Evolutionary conservation across 169 alveolate species (phyloP), one percentile per base, ranked within the genome.

Genomic region (Plasmodium fragile): DNA sequence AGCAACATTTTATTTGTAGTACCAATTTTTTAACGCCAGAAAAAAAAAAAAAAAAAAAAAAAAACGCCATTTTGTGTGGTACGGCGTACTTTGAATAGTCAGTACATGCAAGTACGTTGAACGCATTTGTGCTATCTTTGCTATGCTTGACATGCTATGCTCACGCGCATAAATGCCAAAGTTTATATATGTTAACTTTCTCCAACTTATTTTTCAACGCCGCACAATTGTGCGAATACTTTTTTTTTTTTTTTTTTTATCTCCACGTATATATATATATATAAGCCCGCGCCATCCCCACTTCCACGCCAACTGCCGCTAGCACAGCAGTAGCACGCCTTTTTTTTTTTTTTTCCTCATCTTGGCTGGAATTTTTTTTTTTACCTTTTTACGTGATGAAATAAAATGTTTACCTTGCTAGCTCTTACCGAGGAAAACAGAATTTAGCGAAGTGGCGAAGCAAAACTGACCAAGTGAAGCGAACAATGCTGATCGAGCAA

Each of bases 1-100:
- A 65, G 75, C 75, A 65, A 65, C 75, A 65, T 65, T 65, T 49
- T n/a, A n/a, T 49, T 65, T 28, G 75, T 65, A 65, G 41, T 65
- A 28, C 30, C 36, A 65, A 22, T 65, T 65, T 65, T 65, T 65
- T 22, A 65, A 65, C 41, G 32, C 75, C 16, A 22, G 13, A 22
- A 25, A 22, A 25, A 65, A 65, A 65, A 22, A 65, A 65, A 65
- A 65, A 65, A 22, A 65, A 65, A 65, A 65, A 65, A 59, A 59
- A 28, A 25, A 65, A 6, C 59, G 59, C 59, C 75, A 65, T 25
- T 65, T 65, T 65, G 30, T 65, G n/a, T 65, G 36, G 75, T 65
- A 65, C 75, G 39, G 36, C 75, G 11, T 28, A 39, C 36, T n/a
- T n/a, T 49, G 59, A 49, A 49, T 22, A 49, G 59, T 49, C 59